A percentile compares a stretch with the other conserved stretches of the same genome.
phyloP scores from a whole-genome alignment of 441 rosid genomes.

The Adansonia grandidieri region DNA sequence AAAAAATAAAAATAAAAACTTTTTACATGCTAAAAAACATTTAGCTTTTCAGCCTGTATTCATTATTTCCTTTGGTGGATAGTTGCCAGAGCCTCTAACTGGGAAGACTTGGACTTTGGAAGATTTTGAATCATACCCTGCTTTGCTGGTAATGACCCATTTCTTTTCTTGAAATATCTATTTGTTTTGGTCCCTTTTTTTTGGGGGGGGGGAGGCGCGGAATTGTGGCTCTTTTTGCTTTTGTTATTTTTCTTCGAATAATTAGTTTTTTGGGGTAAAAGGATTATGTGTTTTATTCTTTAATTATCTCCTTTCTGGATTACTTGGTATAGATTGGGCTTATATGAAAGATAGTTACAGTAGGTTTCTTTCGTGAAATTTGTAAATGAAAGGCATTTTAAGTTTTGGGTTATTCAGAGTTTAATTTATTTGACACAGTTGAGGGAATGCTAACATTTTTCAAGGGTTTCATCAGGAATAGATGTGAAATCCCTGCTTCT shows the following conservation, averaged over 20 bases:
- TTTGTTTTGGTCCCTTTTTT: conserved; percentile 11
- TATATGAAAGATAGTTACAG: not conserved
- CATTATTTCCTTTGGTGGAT: conserved; percentile 25
- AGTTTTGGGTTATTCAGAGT: not conserved
- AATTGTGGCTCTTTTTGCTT: not conserved
- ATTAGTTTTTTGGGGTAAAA: not conserved
- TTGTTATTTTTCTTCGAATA: not conserved
- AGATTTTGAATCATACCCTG: conserved; percentile 83
- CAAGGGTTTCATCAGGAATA: not conserved
- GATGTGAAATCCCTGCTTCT: conserved; percentile 2
- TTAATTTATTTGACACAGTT: not conserved
- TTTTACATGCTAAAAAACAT: not conserved
- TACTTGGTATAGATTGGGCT: not conserved
- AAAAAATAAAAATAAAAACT: not conserved
- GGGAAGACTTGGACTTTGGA: conserved; percentile 76
- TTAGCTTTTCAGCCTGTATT: not conserved
- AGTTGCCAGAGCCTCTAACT: conserved; percentile 80
- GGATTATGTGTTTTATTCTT: not conserved
- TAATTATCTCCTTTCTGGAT: not conserved
- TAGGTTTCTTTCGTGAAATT: not conserved
- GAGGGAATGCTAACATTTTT: not conserved
- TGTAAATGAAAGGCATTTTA: not conserved
- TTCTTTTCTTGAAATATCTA: not conserved
- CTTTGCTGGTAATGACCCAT: conserved; percentile 55
- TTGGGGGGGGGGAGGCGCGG: not conserved